Base-by-base conservation (phyloP, 164 flowering plant genomes). In the Tetrastigma voinierianum region DNA sequence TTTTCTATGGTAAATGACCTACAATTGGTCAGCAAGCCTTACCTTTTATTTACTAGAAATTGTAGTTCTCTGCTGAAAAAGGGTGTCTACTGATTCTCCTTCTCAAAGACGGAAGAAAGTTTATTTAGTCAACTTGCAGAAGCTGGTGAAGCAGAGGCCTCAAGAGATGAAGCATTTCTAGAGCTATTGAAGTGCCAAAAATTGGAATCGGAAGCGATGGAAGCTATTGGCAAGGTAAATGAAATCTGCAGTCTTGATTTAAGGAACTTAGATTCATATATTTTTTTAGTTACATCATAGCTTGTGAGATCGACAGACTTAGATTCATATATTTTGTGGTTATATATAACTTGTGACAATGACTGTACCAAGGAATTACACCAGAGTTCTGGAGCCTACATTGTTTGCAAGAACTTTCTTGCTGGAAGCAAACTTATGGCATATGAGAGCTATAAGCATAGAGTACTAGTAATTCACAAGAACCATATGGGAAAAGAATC, bases 221-320 rank as follows among this genome's bases (percentile, higher is more conserved):
- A 87, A 74, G 77, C 86, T 21, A 76, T 83, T 61, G 74, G 51
- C 62, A 86, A 80, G 92, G 96, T 92, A 71, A 51, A 9, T 8
- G 46, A 25, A 54, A 58, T 2, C 47, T 68, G 5, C 23, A 56
- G 25, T 13, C 11, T 74, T n/a, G 8, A 52, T 63, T 18, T 63
- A 43, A 59, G 57, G 65, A 16, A 59, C 57, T 48, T 59, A 11
- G 17, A 20, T 48, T 62, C 49, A 21, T 2, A 49, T n/a, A 45
- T 45, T n/a, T n/a, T n/a, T n/a, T n/a, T n/a, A n/a, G n/a, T n/a
- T n/a, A n/a, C n/a, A 12, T 46, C 18, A 1, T 60, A 46, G 49
- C 18, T 19, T 13, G 17, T 40, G 13, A 3, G 51, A 46, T n/a
- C n/a, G n/a, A n/a, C n/a, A n/a, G n/a, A n/a, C n/a, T n/a, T n/a